Evolutionary conservation across 768 basidiomycete genomes (phyloP), one percentile per base, ranked within the genome.

Genomic region (Hygrocybe punicea): DNA sequence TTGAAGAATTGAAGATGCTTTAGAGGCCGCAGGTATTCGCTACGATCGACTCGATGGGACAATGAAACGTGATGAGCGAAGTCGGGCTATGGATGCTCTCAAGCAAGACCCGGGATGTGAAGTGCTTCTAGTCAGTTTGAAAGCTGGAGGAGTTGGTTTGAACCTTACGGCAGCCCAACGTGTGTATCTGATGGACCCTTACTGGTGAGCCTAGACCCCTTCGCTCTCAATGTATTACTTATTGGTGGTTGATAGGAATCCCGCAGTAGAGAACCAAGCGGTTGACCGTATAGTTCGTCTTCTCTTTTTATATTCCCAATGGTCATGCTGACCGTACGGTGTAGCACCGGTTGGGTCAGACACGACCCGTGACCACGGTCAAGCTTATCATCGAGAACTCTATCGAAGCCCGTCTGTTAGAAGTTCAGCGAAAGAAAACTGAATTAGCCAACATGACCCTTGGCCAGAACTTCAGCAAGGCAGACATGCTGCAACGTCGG

Each of bases 151-250:
- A 53, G 97, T 99, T 5, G 97, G 96, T 14, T 76, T 99, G 55
- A 99, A 98, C 70, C 81, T 98, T 45, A 98, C 96, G 1, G 88
- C 93, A 16, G 97, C 96, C 47, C 91, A 87, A 67, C 90, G 87
- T 53, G 94, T 91, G 16, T 98, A 97, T 71, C 75, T 99, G 42
- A 94, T 98, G 85, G 94, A 98, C 73, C 94, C 94, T 40, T 98
- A 97, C 71, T 98, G 94, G 93, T 88, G 67, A 61, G 76, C 67
- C 25, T 4, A 13, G 21, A n/a, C 21, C 21, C 6, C 55, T 23
- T 60, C 36, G 64, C 48, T 16, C 8, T 3, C 51, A 36, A 36
- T 5, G 25, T 46, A 6, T 46, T 60, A 7, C 29, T 51, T 36
- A 36, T 24, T 52, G 35, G 17, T 23, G n/a, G n/a, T 5, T n/a